phyloP scores from a whole-genome alignment of 169 alveolate genomes.

The Cardiosporidium cionae region DNA sequence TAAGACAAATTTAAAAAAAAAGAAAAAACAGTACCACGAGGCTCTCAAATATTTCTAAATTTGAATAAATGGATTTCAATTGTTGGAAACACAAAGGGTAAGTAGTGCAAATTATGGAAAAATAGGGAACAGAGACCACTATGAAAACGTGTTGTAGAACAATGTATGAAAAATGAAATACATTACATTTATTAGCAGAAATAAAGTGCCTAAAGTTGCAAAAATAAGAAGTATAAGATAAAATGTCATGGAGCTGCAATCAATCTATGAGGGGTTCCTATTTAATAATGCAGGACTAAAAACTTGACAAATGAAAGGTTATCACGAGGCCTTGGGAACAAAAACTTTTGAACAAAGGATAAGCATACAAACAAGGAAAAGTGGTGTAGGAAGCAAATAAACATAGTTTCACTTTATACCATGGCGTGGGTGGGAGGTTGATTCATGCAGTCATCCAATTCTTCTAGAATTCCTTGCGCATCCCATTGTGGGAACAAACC shows the following conservation, averaged over 20 bases:
- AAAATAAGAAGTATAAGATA: no score
- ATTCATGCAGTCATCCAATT: constrained; percentile 40
- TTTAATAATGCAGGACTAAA: no score
- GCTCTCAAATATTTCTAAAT: neutral
- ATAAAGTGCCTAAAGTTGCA: no score
- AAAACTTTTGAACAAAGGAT: no score
- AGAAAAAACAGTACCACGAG: no score
- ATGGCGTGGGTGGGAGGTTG: constrained; percentile 3
- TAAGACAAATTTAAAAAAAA: constrained; percentile 12
- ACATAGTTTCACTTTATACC: constrained; percentile 3
- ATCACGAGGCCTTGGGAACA: no score
- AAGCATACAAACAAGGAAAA: no score
- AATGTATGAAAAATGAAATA: neutral
- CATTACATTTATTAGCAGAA: no score
- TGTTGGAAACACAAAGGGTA: neutral
- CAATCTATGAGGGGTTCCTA: no score
- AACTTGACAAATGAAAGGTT: no score
- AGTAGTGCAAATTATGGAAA: neutral
- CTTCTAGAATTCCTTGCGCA: constrained; percentile 40
- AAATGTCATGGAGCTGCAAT: no score
- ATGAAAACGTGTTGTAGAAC: neutral
- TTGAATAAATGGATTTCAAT: neutral
- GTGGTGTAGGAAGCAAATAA: neutral
- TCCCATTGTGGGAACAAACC: constrained; percentile 49
- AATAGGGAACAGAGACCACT: neutral